Percentiles rank a stretch among this genome's conserved stretches.
Evolutionary conservation across 1,284 basidiomycete species (phyloP).

Genomic region (Limonomyces culmigenus): DNA sequence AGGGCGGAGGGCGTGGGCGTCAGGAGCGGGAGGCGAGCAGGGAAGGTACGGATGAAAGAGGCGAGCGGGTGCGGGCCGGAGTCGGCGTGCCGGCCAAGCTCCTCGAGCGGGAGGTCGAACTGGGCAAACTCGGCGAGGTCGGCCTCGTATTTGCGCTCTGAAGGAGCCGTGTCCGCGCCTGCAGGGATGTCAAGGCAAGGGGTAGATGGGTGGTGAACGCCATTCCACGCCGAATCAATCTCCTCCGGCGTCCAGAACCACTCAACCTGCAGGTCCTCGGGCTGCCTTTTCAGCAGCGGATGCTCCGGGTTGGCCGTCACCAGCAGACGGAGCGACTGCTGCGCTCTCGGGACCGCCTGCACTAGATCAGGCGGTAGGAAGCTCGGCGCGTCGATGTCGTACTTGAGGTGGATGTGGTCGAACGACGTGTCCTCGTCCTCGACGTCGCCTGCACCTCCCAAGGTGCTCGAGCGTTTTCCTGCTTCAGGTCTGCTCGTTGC

Average conservation of each 20-base stretch:
- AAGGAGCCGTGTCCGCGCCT: no score
- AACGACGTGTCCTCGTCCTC: no score
- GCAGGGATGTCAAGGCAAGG: constrained; percentile 24
- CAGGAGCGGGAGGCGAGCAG: constrained; percentile 35
- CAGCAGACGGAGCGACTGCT: constrained; percentile 47
- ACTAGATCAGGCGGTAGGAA: constrained; percentile 37
- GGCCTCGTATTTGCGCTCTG: no score
- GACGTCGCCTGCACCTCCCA: no score
- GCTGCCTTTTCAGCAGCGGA: constrained; percentile 22
- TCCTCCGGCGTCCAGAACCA: constrained; percentile 54
- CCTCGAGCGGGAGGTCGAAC: neutral
- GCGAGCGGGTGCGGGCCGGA: constrained; percentile 11
- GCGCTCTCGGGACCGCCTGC: constrained; percentile 38
- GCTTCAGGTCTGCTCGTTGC: no score
- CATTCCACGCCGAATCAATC: constrained; percentile 25
- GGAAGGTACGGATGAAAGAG: constrained; percentile 38
- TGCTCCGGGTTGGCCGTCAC: constrained; percentile 43
- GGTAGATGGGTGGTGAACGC: neutral
- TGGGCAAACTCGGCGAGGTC: neutral
- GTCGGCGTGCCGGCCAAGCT: neutral
- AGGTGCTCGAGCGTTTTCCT: no score
- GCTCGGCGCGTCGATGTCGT: constrained; percentile 31
- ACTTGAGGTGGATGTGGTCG: neutral
- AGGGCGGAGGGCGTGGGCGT: constrained; percentile 46
- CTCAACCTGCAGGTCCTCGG: constrained; percentile 17